A percentile compares a stretch with the other conserved stretches of the same genome.
Evolutionary conservation across 1,139 yeast species (phyloP).

Genomic region (Candida tetrigidarum): DNA sequence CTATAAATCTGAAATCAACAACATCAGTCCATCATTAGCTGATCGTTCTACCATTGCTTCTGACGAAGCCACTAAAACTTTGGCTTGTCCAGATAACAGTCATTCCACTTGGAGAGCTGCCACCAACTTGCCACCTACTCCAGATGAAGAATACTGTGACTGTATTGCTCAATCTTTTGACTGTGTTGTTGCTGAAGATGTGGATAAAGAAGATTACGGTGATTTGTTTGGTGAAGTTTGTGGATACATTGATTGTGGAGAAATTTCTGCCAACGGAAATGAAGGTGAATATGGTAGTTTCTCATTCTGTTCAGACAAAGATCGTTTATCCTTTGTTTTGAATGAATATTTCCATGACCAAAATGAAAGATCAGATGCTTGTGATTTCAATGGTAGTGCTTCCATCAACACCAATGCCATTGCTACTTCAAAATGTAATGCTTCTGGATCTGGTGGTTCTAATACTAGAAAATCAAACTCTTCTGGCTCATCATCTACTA

Average conservation of each 20-base stretch:
- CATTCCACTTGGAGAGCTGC: slow-evolving; percentile 45
- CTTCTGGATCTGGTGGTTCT: slow-evolving; percentile 1
- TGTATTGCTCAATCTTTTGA: slow-evolving; percentile 38
- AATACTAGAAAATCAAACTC: slow-evolving; percentile 21
- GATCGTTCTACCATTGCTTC: slow-evolving; percentile 18
- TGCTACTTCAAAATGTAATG: slow-evolving; percentile 33
- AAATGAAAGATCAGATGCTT: slow-evolving; percentile 33
- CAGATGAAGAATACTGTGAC: slow-evolving; percentile 41
- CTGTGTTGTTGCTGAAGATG: slow-evolving; percentile 40
- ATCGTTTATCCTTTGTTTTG: slow-evolving; percentile 44
- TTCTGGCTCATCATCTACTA: slow-evolving; percentile 21
- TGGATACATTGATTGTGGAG: slow-evolving; percentile 39
- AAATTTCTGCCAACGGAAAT: slow-evolving; percentile 40
- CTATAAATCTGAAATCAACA: slow-evolving; percentile 61
- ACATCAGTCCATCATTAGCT: slow-evolving; percentile 42
- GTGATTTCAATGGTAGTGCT: slow-evolving; percentile 49
- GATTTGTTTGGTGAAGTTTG: slow-evolving; percentile 40
- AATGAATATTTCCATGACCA: slow-evolving; percentile 43
- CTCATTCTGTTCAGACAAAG: slow-evolving; percentile 44
- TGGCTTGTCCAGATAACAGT: slow-evolving; percentile 41
- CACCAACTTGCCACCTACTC: slow-evolving; percentile 48
- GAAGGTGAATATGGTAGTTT: slow-evolving; percentile 45
- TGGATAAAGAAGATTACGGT: slow-evolving; percentile 36
- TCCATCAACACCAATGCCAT: slow-evolving; percentile 32
- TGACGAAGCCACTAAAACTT: slow-evolving; percentile 27